Conservation (phyloP, 305 asterid species). For the Stenogyne calaminthoides region DNA sequence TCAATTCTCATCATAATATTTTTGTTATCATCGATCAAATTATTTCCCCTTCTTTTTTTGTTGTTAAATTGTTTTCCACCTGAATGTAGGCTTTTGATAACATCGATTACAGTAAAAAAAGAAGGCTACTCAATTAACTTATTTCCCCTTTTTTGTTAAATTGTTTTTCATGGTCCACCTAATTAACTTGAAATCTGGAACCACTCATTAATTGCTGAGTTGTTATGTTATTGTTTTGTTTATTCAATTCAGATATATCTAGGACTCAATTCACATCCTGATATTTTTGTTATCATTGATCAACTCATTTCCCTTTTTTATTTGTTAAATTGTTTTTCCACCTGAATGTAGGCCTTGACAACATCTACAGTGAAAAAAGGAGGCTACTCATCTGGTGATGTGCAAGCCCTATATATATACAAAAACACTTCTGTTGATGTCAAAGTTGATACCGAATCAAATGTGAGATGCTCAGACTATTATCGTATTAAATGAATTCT, state of each 20-base stretch:
- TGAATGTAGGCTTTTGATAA: conserved; percentile 69
- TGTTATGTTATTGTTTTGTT: conserved; percentile 9
- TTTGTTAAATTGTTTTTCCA: background rate
- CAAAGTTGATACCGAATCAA: conserved; percentile 94
- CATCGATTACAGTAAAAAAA: conserved; percentile 69
- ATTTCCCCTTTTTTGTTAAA: too few relatives aligned
- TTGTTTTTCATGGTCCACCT: background rate
- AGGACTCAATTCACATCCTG: background rate
- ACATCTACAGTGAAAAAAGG: conserved; percentile 86
- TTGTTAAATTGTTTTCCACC: background rate
- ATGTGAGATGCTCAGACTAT: conserved; percentile 46
- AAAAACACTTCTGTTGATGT: conserved; percentile 63
- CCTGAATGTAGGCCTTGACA: conserved; percentile 69
- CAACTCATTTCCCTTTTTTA: background rate
- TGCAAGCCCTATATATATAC: conserved; percentile 68
- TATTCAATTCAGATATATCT: background rate
- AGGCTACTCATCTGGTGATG: conserved; percentile 91
- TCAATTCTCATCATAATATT: background rate
- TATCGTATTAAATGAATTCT: background rate
- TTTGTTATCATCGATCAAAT: background rate
- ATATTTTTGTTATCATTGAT: background rate
- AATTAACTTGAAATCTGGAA: background rate
- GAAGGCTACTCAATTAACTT: conserved; percentile 63
- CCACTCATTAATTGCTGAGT: background rate
- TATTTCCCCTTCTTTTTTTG: background rate